Evolutionary conservation across 108 stramenopile species (phyloP).

Genomic region (Nitzschia sp.): DNA sequence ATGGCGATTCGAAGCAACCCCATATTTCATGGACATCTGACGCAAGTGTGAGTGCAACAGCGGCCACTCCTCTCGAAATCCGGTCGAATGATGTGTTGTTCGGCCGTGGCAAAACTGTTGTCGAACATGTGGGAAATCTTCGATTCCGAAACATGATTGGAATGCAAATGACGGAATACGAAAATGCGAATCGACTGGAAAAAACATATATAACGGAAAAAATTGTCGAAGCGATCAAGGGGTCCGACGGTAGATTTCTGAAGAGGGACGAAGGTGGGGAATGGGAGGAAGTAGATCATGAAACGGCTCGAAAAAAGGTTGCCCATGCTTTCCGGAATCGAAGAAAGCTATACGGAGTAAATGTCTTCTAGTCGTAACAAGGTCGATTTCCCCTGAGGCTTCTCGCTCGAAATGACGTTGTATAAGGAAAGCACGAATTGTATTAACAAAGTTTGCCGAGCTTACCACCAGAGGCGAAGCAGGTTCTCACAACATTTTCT

Average conservation of each 20-base stretch:
- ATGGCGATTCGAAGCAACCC: conserved; percentile 5
- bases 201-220: conserved; percentile 35
- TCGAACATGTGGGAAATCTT: conserved; percentile 28
- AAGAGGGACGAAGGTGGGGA: conserved; percentile 23
- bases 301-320: conserved; percentile 33
- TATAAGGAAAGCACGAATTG: too few relatives aligned
- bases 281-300: conserved; percentile 32
- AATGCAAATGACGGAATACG: conserved; percentile 18
- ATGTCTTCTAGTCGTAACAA: too few relatives aligned
- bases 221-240: conserved; percentile 29
- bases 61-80: not conserved
- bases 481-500: too few relatives aligned
- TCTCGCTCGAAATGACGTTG: too few relatives aligned
- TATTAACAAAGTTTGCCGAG: too few relatives aligned
- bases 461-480: too few relatives aligned
- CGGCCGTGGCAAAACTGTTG: conserved; percentile 23
- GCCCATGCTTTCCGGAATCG: conserved; percentile 39
- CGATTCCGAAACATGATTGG: conserved; percentile 29
- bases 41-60: not conserved
- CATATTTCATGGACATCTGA: conserved; percentile 1
- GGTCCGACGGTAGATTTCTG: conserved; percentile 33
- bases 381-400: too few relatives aligned
- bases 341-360: conserved; percentile 18
- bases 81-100: conserved; percentile 14
- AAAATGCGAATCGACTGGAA: conserved; percentile 18